Evolutionary conservation across 2,329 filamentous ascomycete genomes (phyloP), one percentile per base, ranked within the genome.

Genomic region (Pestalotiopsis sp.): DNA sequence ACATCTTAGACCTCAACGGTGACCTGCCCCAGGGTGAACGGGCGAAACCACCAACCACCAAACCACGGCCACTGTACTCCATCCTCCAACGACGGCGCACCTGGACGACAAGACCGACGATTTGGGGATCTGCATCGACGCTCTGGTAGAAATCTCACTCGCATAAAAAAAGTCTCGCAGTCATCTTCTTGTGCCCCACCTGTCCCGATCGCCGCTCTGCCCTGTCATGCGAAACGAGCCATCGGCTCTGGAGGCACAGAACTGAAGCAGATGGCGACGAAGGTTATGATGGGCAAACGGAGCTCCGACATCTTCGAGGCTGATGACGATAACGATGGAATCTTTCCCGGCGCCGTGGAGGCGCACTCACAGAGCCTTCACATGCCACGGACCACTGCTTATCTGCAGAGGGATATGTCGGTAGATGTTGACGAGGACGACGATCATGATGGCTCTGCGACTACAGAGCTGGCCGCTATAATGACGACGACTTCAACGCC

Each of bases 401-500:
- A 77, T 68, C 55, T 74, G 35, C 70, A 75, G 63, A 72, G 73
- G 65, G 73, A 76, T 1, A 71, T 74, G 60, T 66, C 75, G 3
- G 66, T 73, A 57, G 71, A 76, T 61, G 70, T 70, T 26, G 67
- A 70, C 55, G 75, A 76, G 14, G 74, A 74, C 3, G 69, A 76
- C 65, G 75, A 78, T 52, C 78, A 81, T 40, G 80, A 81, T 55
- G 78, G 77, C 38, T 79, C 78, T 17, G 81, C 81, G n/a, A 77
- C 78, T 6, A 78, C 79, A 64, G 82, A 83, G 69, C 72, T 83
- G 59, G 78, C 81, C 44, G 81, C 81, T 38, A 83, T 83, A 68
- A 82, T 83, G 79, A 79, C 78, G 17, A 80, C 81, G 24, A 75
- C 82, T 3, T 86, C 86, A n/a, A 87, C 85, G 63, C 85, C 86